These are phyloP conservation scores for Paramecium octaurelia DNA, from an alignment of 73 alveolate species.

Conservation along the genomic window DNA sequence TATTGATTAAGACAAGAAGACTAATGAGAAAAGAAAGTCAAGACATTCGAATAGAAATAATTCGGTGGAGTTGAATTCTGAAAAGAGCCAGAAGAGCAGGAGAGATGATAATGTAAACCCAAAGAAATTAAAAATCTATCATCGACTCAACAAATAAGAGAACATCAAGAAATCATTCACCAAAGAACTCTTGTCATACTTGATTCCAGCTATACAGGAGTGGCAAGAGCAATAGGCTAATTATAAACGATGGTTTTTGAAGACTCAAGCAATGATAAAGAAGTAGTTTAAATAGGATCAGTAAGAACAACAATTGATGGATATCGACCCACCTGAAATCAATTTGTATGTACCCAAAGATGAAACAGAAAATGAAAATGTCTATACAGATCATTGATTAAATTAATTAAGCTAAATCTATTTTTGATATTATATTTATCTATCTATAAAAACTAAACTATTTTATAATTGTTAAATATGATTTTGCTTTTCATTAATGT, in stretches of 20 bases:
- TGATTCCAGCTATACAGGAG: not conserved
- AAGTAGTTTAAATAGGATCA: not conserved
- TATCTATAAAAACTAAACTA: not conserved
- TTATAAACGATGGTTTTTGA: slow-evolving; percentile 25
- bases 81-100: not conserved
- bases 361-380: slow-evolving; percentile 26
- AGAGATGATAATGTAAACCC: not conserved
- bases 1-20: not conserved
- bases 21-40: not conserved
- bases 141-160: not conserved
- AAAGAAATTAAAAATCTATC: not conserved
- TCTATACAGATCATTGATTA: not conserved
- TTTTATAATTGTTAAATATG: not conserved
- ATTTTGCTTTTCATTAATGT: too few species aligned
- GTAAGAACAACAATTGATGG: not conserved
- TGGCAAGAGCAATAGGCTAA: slow-evolving; percentile 35
- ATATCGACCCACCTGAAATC: slow-evolving; percentile 44
- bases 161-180: not conserved
- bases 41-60: slow-evolving; percentile 14
- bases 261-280: not conserved
- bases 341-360: slow-evolving; percentile 4
- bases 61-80: not conserved
- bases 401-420: not conserved
- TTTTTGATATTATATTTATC: not conserved
- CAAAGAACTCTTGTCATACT: not conserved